Percentiles rank a stretch among this genome's conserved stretches.
Conservation (phyloP, 352 stramenopile genomes). For the Pythium aristosporum region DNA sequence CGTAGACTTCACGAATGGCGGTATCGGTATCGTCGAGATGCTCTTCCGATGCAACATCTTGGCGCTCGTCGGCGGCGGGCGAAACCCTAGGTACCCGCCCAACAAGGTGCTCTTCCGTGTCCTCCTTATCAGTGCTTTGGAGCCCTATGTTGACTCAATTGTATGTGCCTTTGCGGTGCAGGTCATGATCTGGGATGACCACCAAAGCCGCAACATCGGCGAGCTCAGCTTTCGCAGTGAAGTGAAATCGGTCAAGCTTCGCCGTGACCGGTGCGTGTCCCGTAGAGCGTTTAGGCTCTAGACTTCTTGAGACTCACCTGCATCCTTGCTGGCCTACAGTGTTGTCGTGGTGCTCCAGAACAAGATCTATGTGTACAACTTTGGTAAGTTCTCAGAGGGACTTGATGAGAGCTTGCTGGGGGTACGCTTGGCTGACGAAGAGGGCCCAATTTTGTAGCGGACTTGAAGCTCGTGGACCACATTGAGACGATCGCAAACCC, state of each 20-base stretch:
- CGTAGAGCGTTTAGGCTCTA: not conserved
- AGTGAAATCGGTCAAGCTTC: constrained; percentile 95
- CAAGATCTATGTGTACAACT: constrained; percentile 98
- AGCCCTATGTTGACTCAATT: not conserved
- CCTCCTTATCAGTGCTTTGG: not conserved
- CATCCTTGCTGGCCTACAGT: constrained; percentile 28
- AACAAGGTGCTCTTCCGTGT: constrained; percentile 84
- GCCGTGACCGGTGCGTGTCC: constrained; percentile 84
- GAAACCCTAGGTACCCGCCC: constrained; percentile 92
- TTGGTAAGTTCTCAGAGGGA: constrained; percentile 54
- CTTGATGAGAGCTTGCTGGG: not conserved
- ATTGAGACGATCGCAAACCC: constrained; percentile 99
- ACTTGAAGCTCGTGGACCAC: constrained; percentile 97
- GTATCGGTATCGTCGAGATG: constrained; percentile 99
- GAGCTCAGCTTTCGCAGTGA: constrained; percentile 97
- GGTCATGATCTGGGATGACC: constrained; percentile 99
- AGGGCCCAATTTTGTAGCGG: constrained; percentile 42
- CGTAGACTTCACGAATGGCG: constrained; percentile 92
- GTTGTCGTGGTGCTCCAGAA: constrained; percentile 97
- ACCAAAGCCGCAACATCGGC: constrained; percentile 96
- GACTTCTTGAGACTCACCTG: not conserved
- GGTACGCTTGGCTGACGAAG: not conserved
- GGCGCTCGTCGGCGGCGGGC: constrained; percentile 90
- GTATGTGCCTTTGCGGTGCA: constrained; percentile 21
- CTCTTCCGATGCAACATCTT: constrained; percentile 99